Evolutionary conservation across 2,329 filamentous ascomycete species (phyloP), one percentile per base, ranked within the genome.

Genomic region (Helicocarpus griseus): DNA sequence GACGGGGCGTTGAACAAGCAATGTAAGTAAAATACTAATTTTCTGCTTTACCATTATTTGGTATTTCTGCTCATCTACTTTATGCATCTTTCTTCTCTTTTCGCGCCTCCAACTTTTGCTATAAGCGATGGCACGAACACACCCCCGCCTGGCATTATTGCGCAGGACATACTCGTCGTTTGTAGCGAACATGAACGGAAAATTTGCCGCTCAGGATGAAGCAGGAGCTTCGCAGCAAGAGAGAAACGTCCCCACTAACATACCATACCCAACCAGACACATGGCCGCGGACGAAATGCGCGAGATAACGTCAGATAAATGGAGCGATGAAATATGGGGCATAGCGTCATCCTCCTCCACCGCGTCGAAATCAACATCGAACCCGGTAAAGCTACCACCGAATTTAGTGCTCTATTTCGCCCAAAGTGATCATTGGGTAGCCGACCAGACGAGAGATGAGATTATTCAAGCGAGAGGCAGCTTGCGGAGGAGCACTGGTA

Each of bases 301-400:
- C 4, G 70, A 73, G 19, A 82, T 83, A 52, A 75, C 72, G 4
- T 61, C 70, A 1, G 79, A 83, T 58, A 73, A 73, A 58, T 83
- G 80, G 78, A 73, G 73, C 19, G 73, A 76, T 51, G 77, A 81
- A 53, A 67, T 83, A 38, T 84, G 81, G 81, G 80, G 79, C 1
- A 69, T 73, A 19, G 65, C 68, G 1, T 47, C 44, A 22, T 17
- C 31, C 2, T 24, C 44, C 14, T 35, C 48, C 21, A 8, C 17
- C 19, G 17, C 26, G 22, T 21, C 33, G 44, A 54, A 49, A 14
- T 49, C 48, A 26, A 57, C 54, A 19, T 50, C 50, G 24, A 50
- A 52, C 22, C 57, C 54, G 0, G 48, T 56, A 1, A 61, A 69
- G 43, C 61, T 69, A 6, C 63, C 71, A 1, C 67, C 74, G 2